Evolutionary conservation across 2,329 filamentous ascomycete genomes (phyloP).

Genomic region (Sporothrix schenckii): DNA sequence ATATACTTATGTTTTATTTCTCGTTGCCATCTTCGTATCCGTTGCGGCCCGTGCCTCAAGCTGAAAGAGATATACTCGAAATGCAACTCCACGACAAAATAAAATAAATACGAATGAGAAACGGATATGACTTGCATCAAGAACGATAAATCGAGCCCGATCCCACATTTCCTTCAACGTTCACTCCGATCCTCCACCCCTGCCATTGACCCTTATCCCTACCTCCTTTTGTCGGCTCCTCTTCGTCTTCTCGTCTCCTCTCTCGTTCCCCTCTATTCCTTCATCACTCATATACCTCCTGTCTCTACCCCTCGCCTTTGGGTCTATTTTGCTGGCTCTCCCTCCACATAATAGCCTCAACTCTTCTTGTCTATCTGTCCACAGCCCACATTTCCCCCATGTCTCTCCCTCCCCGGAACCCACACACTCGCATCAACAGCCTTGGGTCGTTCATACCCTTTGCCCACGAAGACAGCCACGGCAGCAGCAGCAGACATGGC

Average conservation of each 20-base stretch:
- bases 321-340: neutral
- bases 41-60: constrained; percentile 8
- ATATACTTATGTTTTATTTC: neutral
- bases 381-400: constrained; percentile 5
- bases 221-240: neutral
- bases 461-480: constrained; percentile 4
- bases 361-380: neutral
- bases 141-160: constrained; percentile 14
- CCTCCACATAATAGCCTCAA: neutral
- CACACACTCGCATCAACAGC: constrained; percentile 13
- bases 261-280: neutral
- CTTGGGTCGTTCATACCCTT: constrained; percentile 16
- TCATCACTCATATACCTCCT: neutral
- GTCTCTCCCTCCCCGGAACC: constrained; percentile 15
- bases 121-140: neutral
- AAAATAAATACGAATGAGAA: neutral
- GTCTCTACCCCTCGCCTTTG: neutral
- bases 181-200: constrained; percentile 7
- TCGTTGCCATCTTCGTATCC: neutral
- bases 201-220: neutral
- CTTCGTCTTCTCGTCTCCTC: neutral
- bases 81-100: neutral
- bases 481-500: constrained; percentile 11
- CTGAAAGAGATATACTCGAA: neutral
- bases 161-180: constrained; percentile 8